Evolutionary conservation across 208 protist species (phyloP).

Genomic region (Giardia muris): DNA sequence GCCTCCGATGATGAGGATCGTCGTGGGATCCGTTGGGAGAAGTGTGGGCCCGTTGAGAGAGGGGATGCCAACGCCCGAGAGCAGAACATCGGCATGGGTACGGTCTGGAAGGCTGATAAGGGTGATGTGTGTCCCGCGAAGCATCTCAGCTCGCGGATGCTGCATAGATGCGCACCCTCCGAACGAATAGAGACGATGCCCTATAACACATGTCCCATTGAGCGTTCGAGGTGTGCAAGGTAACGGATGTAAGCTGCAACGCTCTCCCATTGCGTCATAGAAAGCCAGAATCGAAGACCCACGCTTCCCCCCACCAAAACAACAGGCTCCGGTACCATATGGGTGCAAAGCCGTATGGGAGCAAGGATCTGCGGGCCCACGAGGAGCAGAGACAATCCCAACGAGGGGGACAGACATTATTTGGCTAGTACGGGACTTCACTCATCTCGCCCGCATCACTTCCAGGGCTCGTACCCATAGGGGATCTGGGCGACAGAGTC

Average conservation of each 20-base stretch:
- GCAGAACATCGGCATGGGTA: neutral
- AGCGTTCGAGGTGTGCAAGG: neutral
- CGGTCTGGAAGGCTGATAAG: neutral
- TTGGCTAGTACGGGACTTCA: neutral
- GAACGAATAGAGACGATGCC: neutral
- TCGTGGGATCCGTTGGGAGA: neutral
- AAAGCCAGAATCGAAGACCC: neutral
- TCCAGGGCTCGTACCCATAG: slow-evolving; percentile 33
- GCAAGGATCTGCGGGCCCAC: no score
- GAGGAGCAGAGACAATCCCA: no score
- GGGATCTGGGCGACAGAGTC: slow-evolving; percentile 56
- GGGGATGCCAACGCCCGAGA: neutral
- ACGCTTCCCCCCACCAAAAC: neutral
- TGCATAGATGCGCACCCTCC: neutral
- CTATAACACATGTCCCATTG: neutral
- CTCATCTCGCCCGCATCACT: slow-evolving; percentile 19
- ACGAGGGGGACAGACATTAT: slow-evolving; percentile 8
- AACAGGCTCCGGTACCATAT: neutral
- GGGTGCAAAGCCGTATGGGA: neutral
- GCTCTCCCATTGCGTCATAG: neutral
- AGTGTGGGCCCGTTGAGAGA: neutral
- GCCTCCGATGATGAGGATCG: neutral
- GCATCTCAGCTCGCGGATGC: neutral
- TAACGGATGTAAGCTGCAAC: neutral
- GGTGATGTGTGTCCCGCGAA: neutral